Conservation (phyloP, 352 stramenopile genomes). For the Albugo laibachii region DNA sequence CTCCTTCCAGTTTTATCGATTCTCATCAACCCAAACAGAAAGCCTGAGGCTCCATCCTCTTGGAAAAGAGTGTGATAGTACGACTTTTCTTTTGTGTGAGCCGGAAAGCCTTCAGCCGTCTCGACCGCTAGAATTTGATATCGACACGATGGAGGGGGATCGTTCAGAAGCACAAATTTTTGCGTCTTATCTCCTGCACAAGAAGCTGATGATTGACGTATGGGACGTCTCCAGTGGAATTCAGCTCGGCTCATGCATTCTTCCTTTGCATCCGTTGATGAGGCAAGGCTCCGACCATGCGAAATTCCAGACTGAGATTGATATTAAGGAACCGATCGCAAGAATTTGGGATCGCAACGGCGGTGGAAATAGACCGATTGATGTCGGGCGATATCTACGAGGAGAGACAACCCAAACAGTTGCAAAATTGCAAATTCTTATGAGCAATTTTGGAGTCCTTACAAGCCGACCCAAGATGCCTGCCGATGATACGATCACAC, state of each 20-base stretch:
- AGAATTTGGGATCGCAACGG: conserved; percentile 4
- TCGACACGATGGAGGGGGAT: conserved; percentile 39
- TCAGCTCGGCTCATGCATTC: conserved; percentile 54
- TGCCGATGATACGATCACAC: background rate
- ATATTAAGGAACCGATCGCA: conserved; percentile 21
- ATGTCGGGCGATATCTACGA: background rate
- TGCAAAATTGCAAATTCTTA: conserved; percentile 65
- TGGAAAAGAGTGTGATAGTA: conserved; percentile 26
- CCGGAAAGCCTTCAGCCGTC: conserved; percentile 21
- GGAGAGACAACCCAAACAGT: conserved; percentile 7
- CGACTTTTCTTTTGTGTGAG: conserved; percentile 5
- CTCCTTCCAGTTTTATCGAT: conserved; percentile 87
- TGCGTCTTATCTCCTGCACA: conserved; percentile 70
- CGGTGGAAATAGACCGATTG: background rate
- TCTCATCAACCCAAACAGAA: conserved; percentile 76
- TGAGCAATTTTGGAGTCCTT: conserved; percentile 64
- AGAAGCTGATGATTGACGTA: conserved; percentile 79
- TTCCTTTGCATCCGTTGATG: conserved; percentile 78
- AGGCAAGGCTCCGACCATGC: conserved; percentile 76
- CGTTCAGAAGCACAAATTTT: conserved; percentile 59
- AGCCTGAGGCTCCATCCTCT: conserved; percentile 16
- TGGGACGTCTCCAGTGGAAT: conserved; percentile 87
- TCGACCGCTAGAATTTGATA: conserved; percentile 49
- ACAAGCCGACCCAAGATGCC: too few relatives aligned
- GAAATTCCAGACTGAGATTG: conserved; percentile 77